These are phyloP conservation scores for Thielaviopsis cerberus DNA, from an alignment of 2,329 filamentous ascomycete species.

Conservation along the genomic window DNA sequence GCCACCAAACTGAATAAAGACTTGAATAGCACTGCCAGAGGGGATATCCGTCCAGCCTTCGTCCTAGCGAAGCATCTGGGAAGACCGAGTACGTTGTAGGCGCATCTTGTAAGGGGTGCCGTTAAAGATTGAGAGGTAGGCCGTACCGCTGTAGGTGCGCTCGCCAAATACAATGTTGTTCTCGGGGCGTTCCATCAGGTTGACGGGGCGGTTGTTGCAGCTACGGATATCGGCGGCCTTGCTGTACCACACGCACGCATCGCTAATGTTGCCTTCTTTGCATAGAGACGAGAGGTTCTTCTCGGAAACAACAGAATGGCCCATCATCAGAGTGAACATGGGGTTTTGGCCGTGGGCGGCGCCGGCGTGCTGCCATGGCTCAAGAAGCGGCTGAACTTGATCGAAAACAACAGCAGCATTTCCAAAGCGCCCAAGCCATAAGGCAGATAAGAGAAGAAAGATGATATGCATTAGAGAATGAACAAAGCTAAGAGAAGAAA, in stretches of 20 bases:
- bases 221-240: conserved; percentile 1
- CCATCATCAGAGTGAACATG: conserved; percentile 3
- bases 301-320: background rate
- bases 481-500: background rate
- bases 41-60: conserved; percentile 5
- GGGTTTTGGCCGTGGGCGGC: background rate
- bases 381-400: conserved; percentile 4
- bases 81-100: background rate
- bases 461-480: background rate
- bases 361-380: background rate
- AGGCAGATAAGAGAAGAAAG: background rate
- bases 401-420: background rate
- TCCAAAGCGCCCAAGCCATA: background rate
- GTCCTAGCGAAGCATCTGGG: conserved; percentile 8
- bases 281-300: background rate
- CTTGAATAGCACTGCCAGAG: conserved; percentile 5
- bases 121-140: conserved; percentile 6
- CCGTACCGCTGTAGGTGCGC: conserved; percentile 3
- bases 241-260: conserved; percentile 5
- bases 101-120: conserved; percentile 8
- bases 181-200: background rate
- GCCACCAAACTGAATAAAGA: conserved; percentile 7
- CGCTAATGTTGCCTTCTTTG: background rate
- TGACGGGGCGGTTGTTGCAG: conserved; percentile 1
- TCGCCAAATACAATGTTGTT: conserved; percentile 6